Conservation (phyloP, 257 asterid species). For the Capsicum chinense region DNA sequence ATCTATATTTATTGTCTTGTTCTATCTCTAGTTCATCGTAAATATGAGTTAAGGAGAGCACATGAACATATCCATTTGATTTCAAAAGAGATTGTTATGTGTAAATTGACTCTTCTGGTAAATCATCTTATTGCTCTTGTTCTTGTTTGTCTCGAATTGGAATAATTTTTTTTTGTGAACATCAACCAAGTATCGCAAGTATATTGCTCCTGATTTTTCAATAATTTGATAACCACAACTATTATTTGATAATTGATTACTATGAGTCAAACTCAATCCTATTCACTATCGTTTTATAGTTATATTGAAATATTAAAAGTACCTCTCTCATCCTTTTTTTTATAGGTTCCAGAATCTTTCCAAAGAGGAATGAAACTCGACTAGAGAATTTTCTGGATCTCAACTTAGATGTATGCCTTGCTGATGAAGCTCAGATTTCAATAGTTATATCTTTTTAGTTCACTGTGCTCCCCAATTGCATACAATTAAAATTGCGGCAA, state of each 20-base stretch:
- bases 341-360: neutral
- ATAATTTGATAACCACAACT: neutral
- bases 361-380: neutral
- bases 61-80: no score
- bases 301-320: neutral
- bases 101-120: neutral
- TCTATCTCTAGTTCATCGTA: no score
- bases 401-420: neutral
- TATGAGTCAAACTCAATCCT: neutral
- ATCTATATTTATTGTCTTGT: no score
- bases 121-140: neutral
- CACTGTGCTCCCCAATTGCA: neutral
- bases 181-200: neutral
- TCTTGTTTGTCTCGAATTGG: neutral
- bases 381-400: neutral
- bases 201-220: neutral
- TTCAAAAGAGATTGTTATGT: no score
- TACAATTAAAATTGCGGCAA: neutral
- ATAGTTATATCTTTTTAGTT: neutral
- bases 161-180: neutral
- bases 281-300: no score
- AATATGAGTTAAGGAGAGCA: no score
- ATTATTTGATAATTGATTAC: neutral
- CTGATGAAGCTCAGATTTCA: neutral
- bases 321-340: neutral